Percentiles rank a stretch among this genome's conserved stretches.
These are phyloP conservation scores for Trichocladium antarcticum DNA, from an alignment of 495 filamentous ascomycete species.

Conservation along the genomic window DNA sequence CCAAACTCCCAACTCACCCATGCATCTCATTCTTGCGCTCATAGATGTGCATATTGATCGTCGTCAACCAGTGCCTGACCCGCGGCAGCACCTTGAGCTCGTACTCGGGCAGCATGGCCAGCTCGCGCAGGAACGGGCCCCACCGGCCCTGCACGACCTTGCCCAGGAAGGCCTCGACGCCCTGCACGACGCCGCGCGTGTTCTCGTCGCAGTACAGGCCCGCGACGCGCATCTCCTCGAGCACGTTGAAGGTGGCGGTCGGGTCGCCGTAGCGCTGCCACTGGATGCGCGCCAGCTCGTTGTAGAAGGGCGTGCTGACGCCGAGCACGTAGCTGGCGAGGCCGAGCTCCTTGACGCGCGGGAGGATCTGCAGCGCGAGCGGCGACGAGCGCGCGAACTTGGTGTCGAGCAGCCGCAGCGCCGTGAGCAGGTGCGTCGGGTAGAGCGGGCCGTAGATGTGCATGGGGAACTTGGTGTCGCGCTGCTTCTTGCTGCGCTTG, in stretches of 20 bases:
- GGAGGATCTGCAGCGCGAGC: slow-evolving; percentile 51
- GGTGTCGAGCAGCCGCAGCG: slow-evolving; percentile 51
- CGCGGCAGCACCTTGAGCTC: slow-evolving; percentile 15
- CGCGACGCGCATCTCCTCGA: slow-evolving; percentile 66
- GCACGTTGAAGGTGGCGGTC: slow-evolving; percentile 45
- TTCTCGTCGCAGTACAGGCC: slow-evolving; percentile 51
- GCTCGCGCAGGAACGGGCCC: slow-evolving; percentile 25
- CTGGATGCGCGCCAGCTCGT: slow-evolving; percentile 53
- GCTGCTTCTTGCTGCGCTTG: slow-evolving; percentile 3
- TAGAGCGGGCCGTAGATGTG: slow-evolving; percentile 56
- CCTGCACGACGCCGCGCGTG: slow-evolving; percentile 43
- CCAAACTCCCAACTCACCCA: not conserved
- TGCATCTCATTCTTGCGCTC: slow-evolving; percentile 12
- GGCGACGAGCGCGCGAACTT: slow-evolving; percentile 48
- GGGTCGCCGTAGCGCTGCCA: slow-evolving; percentile 56
- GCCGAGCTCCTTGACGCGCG: slow-evolving; percentile 60
- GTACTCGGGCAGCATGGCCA: slow-evolving; percentile 33
- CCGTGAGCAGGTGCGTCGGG: slow-evolving; percentile 50
- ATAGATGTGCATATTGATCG: slow-evolving; percentile 12
- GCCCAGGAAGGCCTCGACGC: slow-evolving; percentile 15
- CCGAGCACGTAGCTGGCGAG: slow-evolving; percentile 61
- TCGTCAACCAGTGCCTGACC: slow-evolving; percentile 17
- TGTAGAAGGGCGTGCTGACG: slow-evolving; percentile 60
- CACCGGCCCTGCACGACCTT: slow-evolving; percentile 1
- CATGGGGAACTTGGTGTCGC: slow-evolving; percentile 29